Percentiles rank a stretch among this genome's conserved stretches.
phyloP scores from a whole-genome alignment of 2,329 filamentous ascomycete genomes.

The Botryotinia convoluta region DNA sequence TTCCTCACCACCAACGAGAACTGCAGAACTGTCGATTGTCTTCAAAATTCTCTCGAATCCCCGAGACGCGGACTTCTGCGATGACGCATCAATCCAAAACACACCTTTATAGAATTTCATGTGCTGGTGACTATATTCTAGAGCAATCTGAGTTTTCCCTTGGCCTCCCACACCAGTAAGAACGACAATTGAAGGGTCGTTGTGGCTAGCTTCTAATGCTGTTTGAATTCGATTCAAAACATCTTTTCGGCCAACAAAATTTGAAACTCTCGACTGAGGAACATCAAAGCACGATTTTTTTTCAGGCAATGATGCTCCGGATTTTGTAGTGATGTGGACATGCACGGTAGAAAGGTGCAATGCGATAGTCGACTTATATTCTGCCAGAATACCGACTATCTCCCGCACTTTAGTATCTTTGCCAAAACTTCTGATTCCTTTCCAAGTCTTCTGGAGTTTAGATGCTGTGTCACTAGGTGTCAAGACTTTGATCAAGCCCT shows the following conservation, averaged over 20 bases:
- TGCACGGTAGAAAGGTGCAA: conserved; percentile 13
- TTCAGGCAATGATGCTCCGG: not conserved
- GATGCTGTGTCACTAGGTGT: conserved; percentile 16
- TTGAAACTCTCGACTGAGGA: not conserved
- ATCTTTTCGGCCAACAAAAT: conserved; percentile 14
- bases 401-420: conserved; percentile 17
- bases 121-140: conserved; percentile 10
- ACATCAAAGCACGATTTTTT: not conserved
- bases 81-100: conserved; percentile 32
- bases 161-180: conserved; percentile 16
- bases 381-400: conserved; percentile 7
- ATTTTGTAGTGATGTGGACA: not conserved
- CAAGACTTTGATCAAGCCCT: conserved; percentile 12
- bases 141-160: conserved; percentile 19
- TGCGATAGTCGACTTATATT: conserved; percentile 15
- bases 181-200: conserved; percentile 8
- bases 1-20: conserved; percentile 4
- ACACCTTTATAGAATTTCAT: conserved; percentile 19
- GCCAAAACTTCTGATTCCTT: conserved; percentile 14
- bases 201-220: not conserved
- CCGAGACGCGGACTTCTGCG: conserved; percentile 16
- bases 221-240: not conserved
- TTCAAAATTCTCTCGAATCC: conserved; percentile 25
- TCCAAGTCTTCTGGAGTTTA: conserved; percentile 17
- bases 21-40: conserved; percentile 9